Percentiles rank a stretch among this genome's conserved stretches.
phyloP scores from a whole-genome alignment of 1,284 basidiomycete species.

The Cronartium ribicola region DNA sequence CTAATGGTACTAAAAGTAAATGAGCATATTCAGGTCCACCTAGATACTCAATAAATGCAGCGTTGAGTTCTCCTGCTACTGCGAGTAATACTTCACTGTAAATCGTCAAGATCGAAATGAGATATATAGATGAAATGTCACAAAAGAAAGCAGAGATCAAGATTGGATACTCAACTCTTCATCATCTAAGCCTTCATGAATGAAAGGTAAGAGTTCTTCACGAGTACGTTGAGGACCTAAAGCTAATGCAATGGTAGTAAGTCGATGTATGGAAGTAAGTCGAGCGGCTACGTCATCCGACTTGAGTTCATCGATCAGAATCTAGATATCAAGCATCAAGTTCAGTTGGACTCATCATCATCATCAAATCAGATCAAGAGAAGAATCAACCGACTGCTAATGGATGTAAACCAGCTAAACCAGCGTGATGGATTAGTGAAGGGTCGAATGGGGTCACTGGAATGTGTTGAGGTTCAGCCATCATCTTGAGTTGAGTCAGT shows the following conservation, averaged over 20 bases:
- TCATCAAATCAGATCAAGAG: not conserved
- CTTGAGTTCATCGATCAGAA: conserved; percentile 90
- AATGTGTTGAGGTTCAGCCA: conserved; percentile 40
- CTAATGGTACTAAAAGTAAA: conserved; percentile 82
- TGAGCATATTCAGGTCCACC: conserved; percentile 87
- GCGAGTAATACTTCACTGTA: conserved; percentile 80
- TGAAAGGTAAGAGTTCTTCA: conserved; percentile 92
- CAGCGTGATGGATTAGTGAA: conserved; percentile 29
- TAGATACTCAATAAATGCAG: conserved; percentile 78
- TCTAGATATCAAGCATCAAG: conserved; percentile 35
- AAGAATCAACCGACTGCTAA: conserved; percentile 10
- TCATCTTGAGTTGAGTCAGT: conserved; percentile 12
- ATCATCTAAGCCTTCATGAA: conserved; percentile 96
- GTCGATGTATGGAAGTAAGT: conserved; percentile 93
- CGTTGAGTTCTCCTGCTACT: conserved; percentile 83
- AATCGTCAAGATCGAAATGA: not conserved
- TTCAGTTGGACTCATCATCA: not conserved
- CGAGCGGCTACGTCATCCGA: conserved; percentile 91
- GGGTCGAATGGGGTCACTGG: conserved; percentile 30
- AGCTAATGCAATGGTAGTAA: conserved; percentile 96
- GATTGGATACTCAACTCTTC: conserved; percentile 62
- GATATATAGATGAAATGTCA: not conserved
- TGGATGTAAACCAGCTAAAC: conserved; percentile 32
- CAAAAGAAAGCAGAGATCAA: not conserved
- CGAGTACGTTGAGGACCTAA: conserved; percentile 91